These are phyloP conservation scores for Actinomortierella ambigua DNA, from an alignment of 371 early-diverging fungal species.

Conservation along the genomic window DNA sequence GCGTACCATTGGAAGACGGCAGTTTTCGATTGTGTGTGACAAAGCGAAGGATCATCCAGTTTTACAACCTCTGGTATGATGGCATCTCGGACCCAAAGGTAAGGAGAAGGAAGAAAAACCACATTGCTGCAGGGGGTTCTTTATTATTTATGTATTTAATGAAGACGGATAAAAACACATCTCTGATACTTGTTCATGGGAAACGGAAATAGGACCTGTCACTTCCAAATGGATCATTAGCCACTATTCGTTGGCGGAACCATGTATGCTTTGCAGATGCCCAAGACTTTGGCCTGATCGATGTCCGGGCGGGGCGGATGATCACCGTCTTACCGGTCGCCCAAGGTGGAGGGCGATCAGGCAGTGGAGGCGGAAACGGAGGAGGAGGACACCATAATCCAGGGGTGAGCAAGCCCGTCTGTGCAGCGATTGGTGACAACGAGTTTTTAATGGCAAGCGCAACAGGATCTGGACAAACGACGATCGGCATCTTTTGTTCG, in stretches of 20 bases:
- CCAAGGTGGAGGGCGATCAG: slow-evolving; percentile 43
- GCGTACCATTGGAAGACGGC: slow-evolving; percentile 61
- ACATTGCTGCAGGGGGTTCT: background rate
- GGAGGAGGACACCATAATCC: no score
- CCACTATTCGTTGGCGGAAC: slow-evolving; percentile 55
- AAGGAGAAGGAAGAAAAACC: background rate
- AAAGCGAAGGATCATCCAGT: slow-evolving; percentile 64
- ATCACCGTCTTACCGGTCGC: slow-evolving; percentile 68
- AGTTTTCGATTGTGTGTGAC: slow-evolving; percentile 68
- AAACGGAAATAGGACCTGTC: slow-evolving; percentile 60
- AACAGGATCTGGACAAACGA: slow-evolving; percentile 53
- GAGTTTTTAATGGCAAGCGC: slow-evolving; percentile 81
- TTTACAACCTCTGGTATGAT: slow-evolving; percentile 51
- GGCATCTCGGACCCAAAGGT: slow-evolving; percentile 44
- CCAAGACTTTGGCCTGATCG: slow-evolving; percentile 68
- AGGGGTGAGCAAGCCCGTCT: slow-evolving; percentile 60
- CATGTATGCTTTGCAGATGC: slow-evolving; percentile 71
- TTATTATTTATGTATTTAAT: background rate
- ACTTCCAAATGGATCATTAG: slow-evolving; percentile 65
- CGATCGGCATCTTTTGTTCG: slow-evolving; percentile 80
- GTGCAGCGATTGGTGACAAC: slow-evolving; percentile 62
- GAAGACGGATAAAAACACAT: background rate
- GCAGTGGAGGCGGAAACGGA: no score
- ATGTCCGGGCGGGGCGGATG: slow-evolving; percentile 52
- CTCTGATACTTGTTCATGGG: background rate